Evolutionary conservation across 768 basidiomycete species (phyloP), one percentile per base, ranked within the genome.

Genomic region (Mrakia blollopis): DNA sequence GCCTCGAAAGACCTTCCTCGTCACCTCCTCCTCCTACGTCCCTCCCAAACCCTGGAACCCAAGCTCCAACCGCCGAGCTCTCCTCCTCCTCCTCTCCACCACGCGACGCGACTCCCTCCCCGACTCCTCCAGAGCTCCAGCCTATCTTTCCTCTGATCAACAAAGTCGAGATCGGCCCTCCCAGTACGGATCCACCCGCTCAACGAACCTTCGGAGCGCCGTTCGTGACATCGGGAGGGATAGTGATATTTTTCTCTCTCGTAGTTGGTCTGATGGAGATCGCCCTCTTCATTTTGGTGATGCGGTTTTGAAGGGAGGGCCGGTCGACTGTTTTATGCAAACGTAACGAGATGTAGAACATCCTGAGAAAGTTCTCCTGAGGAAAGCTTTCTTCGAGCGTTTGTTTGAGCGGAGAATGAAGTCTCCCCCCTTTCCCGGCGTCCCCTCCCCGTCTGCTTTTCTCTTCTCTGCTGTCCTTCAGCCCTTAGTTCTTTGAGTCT

Each of bases 211-310:
- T 89, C 80, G 93, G 92, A 0, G 86, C 91, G 18, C 91, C 91
- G 1, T 93, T 93, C 81, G 82, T 89, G 25, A 92, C 92, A 0
- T 90, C 92, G 9, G 93, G 93, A n/a, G 88, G 90, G 86, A 88
- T 90, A 28, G 82, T 84, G 28, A 76, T 91, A 4, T 84, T 86
- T 18, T 87, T 93, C 10, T 86, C 89, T 0, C 80, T 85, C 21
- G 84, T 91, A 2, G 91, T 92, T 0, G 87, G 87, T 1, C 84
- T 84, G 0, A 87, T 91, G 25, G 91, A 93, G 80, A 83, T 92
- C 61, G 88, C 85, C 0, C 84, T 93, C 61, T 84, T 93, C 11
- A 87, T 88, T 1, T 85, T 93, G 63, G 85, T 93, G 47, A 79
- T 91, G 72, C 82, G 83, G 73, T 88, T 92, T 5, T 85, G 80